phyloP scores from a whole-genome alignment of 2,329 filamentous ascomycete species.

The Aspergillus sp. region DNA sequence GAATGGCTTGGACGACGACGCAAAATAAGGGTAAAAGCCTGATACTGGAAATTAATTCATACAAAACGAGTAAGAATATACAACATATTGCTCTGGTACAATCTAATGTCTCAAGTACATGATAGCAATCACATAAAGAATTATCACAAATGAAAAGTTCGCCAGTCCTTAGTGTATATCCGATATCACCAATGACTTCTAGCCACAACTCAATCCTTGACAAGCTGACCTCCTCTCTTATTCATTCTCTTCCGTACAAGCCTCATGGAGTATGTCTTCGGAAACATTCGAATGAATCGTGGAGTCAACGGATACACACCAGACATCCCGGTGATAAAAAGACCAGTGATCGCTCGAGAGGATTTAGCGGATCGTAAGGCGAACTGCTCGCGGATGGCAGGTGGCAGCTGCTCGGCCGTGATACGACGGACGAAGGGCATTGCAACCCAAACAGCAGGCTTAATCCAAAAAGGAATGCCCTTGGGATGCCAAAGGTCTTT shows the following conservation, averaged over 20 bases:
- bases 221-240: constrained; percentile 6
- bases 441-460: constrained; percentile 2
- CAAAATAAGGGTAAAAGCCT: no score
- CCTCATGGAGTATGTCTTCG: constrained; percentile 3
- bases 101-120: not conserved
- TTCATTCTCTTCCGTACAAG: constrained; percentile 8
- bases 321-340: not conserved
- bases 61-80: not conserved
- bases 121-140: not conserved
- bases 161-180: not conserved
- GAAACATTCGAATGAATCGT: not conserved
- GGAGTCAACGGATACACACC: not conserved
- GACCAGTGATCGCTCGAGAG: not conserved
- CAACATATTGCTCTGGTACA: not conserved
- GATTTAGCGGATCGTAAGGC: constrained; percentile 1
- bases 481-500: not conserved
- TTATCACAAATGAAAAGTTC: not conserved
- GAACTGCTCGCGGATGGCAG: constrained; percentile 4
- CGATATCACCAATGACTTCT: not conserved
- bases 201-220: not conserved
- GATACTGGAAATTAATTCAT: no score
- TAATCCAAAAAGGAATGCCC: not conserved
- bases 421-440: not conserved
- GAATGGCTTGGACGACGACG: no score
- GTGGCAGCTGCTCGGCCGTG: constrained; percentile 7